Evolutionary conservation across 2,329 filamentous ascomycete genomes (phyloP), one percentile per base, ranked within the genome.

Genomic region (Exophiala xenobiotica): DNA sequence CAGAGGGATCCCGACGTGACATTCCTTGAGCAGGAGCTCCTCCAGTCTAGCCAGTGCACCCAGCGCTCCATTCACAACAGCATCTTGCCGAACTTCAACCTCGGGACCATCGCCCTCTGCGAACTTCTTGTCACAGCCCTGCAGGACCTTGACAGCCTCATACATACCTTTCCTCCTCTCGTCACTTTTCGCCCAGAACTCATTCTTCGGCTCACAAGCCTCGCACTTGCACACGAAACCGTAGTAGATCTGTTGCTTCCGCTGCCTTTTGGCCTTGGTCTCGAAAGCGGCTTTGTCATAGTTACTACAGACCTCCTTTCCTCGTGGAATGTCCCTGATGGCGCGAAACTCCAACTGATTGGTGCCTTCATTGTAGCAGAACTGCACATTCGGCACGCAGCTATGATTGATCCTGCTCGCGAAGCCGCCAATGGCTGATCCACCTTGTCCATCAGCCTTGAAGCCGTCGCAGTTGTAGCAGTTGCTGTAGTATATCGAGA

Each of bases 401-500:
- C 46, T 51, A 35, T 61, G 59, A 33, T 61, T 61, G 51, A 61
- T 45, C 3, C 59, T 37, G 22, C 55, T 57, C n/a, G 51, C 35
- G 7, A 60, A 9, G 6, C 23, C 31, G 24, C 59, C 59, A 18
- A 61, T 47, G n/a, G 52, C 57, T 6, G 57, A 58, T 5, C 59
- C 59, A 1, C 57, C 59, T 19, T 19, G 27, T 11, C 45, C 48
- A 24, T 29, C 37, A 20, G 20, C 16, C 16, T 33, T n/a, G 40
- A 55, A 53, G n/a, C 27, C 29, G 14, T 54, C 51, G 31, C 54
- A 52, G 19, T 59, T 57, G 35, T 62, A 61, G 46, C 58, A 61
- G 29, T 62, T 62, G 33, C 51, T 56, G 43, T 58, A 61, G 41
- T 61, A 62, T 18, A 61, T 61, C 9, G 54, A 57, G 23, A 42